Evolutionary conservation across 352 stramenopile genomes (phyloP).

Genomic region (Phytophthora kernoviae): DNA sequence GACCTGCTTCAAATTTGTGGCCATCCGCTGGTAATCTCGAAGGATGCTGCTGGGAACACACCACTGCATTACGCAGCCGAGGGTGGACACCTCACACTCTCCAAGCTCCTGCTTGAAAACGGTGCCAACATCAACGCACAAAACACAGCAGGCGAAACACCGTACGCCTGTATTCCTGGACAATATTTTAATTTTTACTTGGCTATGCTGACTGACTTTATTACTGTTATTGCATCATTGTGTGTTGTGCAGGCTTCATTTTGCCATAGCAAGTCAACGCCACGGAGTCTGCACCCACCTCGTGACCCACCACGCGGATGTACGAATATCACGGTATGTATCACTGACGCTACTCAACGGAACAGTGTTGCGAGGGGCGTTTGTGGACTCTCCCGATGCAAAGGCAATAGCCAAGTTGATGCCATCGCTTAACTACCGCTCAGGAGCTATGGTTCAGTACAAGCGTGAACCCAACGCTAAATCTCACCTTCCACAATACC

Average conservation of each 20-base stretch:
- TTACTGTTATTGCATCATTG: not conserved
- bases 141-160: slow-evolving; percentile 79
- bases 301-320: slow-evolving; percentile 63
- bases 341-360: slow-evolving; percentile 54
- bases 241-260: slow-evolving; percentile 57
- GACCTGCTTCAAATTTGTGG: slow-evolving; percentile 76
- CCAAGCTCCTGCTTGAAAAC: slow-evolving; percentile 59
- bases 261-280: slow-evolving; percentile 80
- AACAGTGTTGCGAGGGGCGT: slow-evolving; percentile 57
- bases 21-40: slow-evolving; percentile 67
- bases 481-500: slow-evolving; percentile 21
- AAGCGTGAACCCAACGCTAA: slow-evolving; percentile 15
- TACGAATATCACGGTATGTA: slow-evolving; percentile 69
- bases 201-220: not conserved
- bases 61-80: slow-evolving; percentile 81
- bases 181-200: not conserved
- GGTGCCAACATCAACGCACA: slow-evolving; percentile 80
- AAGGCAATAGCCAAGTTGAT: slow-evolving; percentile 62
- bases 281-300: slow-evolving; percentile 69
- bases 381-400: slow-evolving; percentile 60
- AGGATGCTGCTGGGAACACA: slow-evolving; percentile 70
- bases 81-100: slow-evolving; percentile 72
- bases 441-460: slow-evolving; percentile 29
- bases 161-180: slow-evolving; percentile 43
- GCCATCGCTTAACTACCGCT: slow-evolving; percentile 57